Base-by-base conservation (phyloP, 2,329 filamentous ascomycete species). In the Pseudogymnoascus sp. region DNA sequence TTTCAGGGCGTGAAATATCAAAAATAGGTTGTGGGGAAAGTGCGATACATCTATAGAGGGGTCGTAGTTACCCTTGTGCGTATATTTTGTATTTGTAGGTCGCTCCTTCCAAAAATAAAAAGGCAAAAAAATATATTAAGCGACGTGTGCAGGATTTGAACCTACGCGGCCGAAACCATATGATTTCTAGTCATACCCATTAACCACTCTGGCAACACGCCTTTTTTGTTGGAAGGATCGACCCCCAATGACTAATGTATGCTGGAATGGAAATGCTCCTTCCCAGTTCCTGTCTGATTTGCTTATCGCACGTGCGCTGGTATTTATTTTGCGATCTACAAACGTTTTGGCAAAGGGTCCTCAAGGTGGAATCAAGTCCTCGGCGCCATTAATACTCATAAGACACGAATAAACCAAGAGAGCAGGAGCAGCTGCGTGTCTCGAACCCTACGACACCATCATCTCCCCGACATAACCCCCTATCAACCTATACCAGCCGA, bases 291-390 rank as follows among this genome's bases (percentile, higher is more conserved):
- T 7, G 6, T 28, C 6, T 28, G 19, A 19, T 41, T 55, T 33
- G 49, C 49, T 55, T 55, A 55, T 55, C 49, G 28, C 49, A 55
- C 49, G 49, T 55, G 49, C 49, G 28, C n/a, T 11, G 9, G 12
- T 19, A 33, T 55, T 55, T 33, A 55, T 55, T 55, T 33, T 55
- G 25, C 28, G n/a, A 55, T 55, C 25, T 30, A 12, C 49, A 55
- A 55, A 19, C 22, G 49, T 22, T 52, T 55, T 55, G 28, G n/a
- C 28, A 55, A 19, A 25, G 9, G 28, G 49, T 33, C n/a, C 28
- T 55, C 28, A 55, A 55, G 49, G 25, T 33, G 9, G 28, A 55
- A 55, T 55, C n/a, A 55, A 55, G 49, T 19, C 16, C 49, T 30
- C 28, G 4, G 33, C 49, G 49, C n/a, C 25, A 55, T 12, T 55